Evolutionary conservation across 345 rosid genomes (phyloP).

Genomic region (Laguncularia racemosa): DNA sequence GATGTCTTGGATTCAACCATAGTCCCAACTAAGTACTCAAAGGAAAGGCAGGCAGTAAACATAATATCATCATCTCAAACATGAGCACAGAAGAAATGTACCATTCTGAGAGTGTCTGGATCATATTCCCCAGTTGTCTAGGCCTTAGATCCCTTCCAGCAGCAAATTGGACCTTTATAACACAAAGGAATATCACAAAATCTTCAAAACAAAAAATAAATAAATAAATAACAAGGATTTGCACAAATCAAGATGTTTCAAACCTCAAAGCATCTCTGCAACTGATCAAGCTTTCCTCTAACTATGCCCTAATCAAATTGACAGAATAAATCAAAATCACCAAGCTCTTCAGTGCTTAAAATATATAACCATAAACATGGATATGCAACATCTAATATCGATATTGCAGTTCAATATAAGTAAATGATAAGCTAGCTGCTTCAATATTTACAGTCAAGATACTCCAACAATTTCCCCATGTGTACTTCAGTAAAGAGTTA

Average conservation of each 20-base stretch:
- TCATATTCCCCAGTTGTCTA: slow-evolving; percentile 78
- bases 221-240: background rate
- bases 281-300: slow-evolving; percentile 92
- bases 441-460: too few relatives aligned
- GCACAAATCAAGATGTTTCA: background rate
- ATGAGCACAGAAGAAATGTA: slow-evolving; percentile 14
- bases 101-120: slow-evolving; percentile 86
- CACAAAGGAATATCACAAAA: background rate
- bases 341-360: background rate
- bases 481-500: too few relatives aligned
- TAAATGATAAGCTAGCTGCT: too few relatives aligned
- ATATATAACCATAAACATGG: too few relatives aligned
- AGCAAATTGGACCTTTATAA: slow-evolving; percentile 79
- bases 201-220: background rate
- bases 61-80: too few relatives aligned
- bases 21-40: too few relatives aligned
- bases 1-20: too few relatives aligned
- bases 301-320: slow-evolving; percentile 62
- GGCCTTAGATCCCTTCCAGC: slow-evolving; percentile 97
- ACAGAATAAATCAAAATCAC: slow-evolving; percentile 3
- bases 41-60: too few relatives aligned
- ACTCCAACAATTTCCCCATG: too few relatives aligned
- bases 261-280: slow-evolving; percentile 94
- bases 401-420: too few relatives aligned
- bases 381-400: too few relatives aligned